Base-by-base conservation (phyloP, 441 rosid genomes). In the Croton laevigatus region DNA sequence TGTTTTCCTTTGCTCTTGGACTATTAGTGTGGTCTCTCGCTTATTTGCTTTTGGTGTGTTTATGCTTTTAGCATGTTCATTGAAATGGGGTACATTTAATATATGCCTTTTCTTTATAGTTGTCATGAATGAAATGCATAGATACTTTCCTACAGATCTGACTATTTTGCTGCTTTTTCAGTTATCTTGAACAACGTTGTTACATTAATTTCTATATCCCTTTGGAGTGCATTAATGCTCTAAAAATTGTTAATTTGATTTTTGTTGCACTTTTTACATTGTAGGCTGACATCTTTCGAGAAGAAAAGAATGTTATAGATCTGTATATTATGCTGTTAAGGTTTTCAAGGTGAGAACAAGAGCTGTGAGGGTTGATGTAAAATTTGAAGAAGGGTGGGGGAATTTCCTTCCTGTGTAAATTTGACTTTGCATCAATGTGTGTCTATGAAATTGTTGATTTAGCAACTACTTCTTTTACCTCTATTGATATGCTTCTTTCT, bases 271-370 rank as follows among this genome's bases (percentile, higher is more conserved):
- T 62, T 64, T 60, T 71, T 76, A 48, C 63, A 81, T 87, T 76
- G 59, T 76, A 95, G 99, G 99, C 97, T 63, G 84, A 85, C 79
- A 95, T 95, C 74, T 92, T 95, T 82, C 93, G 98, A 66, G 83
- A 63, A 65, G 99, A 95, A 92, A 89, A 82, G 73, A 95, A 95
- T 77, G 60, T 88, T 16, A 82, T 91, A 68, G 99, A 95, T 85
- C 84, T 95, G 68, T 95, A 95, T 52, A 81, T 92, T 72, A 87
- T 95, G 99, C 98, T 95, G 69, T 81, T 95, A 59, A 89, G 98
- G 76, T 95, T 86, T 87, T 95, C 99, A 63, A 89, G 98, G 99
- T 89, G 82, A 83, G 82, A 55, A 51, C 55, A 34, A 52, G 63
- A 55, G 63, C 59, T 66, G 49, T 55, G 73, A 13, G 68, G 40